A percentile compares a stretch with the other conserved stretches of the same genome.
These are phyloP conservation scores for Ottelia alismoides DNA, from an alignment of 106 monocot genomes.

Conservation along the genomic window DNA sequence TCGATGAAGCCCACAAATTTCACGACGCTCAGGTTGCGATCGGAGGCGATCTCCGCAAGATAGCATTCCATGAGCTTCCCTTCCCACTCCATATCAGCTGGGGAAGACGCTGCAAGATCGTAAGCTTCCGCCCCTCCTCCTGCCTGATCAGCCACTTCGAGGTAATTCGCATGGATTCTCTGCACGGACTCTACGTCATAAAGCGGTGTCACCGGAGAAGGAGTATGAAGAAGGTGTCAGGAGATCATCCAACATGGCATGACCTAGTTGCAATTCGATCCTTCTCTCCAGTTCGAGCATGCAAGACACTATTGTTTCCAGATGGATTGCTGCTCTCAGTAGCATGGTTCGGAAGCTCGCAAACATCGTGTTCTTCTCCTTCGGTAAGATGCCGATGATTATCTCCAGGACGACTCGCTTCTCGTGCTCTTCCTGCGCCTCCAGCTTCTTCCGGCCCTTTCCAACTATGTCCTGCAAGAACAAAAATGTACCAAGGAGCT, in stretches of 20 bases:
- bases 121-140: constrained; percentile 19
- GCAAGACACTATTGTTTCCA: constrained; percentile 81
- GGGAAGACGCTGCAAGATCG: constrained; percentile 8
- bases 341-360: constrained; percentile 80
- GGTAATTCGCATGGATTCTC: constrained; percentile 54
- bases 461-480: constrained; percentile 56
- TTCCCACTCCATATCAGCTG: constrained; percentile 31
- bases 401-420: constrained; percentile 71
- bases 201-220: constrained; percentile 22
- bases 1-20: constrained; percentile 62
- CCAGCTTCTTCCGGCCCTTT: constrained; percentile 45
- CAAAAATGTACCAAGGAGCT: neutral
- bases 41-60: constrained; percentile 72
- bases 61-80: constrained; percentile 81
- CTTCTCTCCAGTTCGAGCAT: constrained; percentile 72
- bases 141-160: constrained; percentile 34
- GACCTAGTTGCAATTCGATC: constrained; percentile 57
- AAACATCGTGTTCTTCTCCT: constrained; percentile 62
- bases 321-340: constrained; percentile 50
- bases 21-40: constrained; percentile 36
- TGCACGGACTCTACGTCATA: constrained; percentile 75
- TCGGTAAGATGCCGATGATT: constrained; percentile 66
- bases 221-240: constrained; percentile 71
- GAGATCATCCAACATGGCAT: constrained; percentile 56
- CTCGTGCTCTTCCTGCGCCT: constrained; percentile 69